These are phyloP conservation scores for Candida ipomoeae DNA, from an alignment of 805 yeast genomes.

Conservation along the genomic window DNA sequence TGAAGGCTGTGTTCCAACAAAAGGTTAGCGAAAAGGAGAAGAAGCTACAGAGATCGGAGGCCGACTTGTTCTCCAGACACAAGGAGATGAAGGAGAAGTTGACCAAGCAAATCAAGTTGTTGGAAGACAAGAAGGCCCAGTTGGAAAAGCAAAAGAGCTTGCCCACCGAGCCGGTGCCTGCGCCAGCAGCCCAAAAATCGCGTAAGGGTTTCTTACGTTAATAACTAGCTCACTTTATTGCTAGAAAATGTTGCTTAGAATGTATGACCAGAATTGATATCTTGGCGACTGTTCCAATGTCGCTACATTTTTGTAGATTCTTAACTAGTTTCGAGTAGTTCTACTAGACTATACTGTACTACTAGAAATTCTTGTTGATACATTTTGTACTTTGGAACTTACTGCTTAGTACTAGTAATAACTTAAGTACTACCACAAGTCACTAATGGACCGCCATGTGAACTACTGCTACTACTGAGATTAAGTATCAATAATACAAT, in stretches of 20 bases:
- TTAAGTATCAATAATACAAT: too few species aligned
- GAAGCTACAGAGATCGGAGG: constrained; percentile 93
- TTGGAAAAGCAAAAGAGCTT: constrained; percentile 59
- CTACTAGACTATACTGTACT: too few species aligned
- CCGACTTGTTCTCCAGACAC: constrained; percentile 91
- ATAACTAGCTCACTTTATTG: background rate
- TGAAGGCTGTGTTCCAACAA: constrained; percentile 94
- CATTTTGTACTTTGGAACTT: too few species aligned
- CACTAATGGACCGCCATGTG: too few species aligned
- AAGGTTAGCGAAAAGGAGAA: constrained; percentile 96
- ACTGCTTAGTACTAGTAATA: too few species aligned
- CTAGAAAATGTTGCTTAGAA: constrained; percentile 1
- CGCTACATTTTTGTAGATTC: too few species aligned
- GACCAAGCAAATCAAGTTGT: constrained; percentile 77
- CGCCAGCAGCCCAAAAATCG: constrained; percentile 44
- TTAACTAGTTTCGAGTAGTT: too few species aligned
- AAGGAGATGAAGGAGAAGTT: constrained; percentile 96
- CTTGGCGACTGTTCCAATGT: background rate
- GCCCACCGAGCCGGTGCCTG: constrained; percentile 48
- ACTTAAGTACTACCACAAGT: too few species aligned
- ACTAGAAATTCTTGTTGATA: too few species aligned
- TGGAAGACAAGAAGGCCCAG: constrained; percentile 86
- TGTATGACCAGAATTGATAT: background rate
- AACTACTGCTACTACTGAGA: too few species aligned
- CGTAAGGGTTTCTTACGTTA: constrained; percentile 80